Evolutionary conservation across 805 yeast species (phyloP).

Genomic region (Vanderwaltozyma verrucispora): DNA sequence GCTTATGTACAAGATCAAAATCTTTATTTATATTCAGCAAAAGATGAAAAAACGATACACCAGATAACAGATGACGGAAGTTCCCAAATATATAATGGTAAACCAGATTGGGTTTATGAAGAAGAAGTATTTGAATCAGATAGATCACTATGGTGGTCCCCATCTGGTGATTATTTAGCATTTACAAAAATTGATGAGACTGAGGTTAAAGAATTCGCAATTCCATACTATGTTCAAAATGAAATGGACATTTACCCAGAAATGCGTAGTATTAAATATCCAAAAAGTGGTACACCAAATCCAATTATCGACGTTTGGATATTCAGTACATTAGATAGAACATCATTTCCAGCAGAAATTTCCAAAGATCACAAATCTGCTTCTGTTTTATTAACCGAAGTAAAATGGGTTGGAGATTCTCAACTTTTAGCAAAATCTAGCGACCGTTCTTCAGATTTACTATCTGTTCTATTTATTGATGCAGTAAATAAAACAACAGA

Average conservation of each 20-base stretch:
- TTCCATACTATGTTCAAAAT: slow-evolving; percentile 62
- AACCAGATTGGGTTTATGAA: slow-evolving; percentile 92
- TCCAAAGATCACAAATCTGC: slow-evolving; percentile 28
- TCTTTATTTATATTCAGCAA: slow-evolving; percentile 44
- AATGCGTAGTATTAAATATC: slow-evolving; percentile 55
- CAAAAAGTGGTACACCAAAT: slow-evolving; percentile 73
- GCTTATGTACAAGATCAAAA: slow-evolving; percentile 64
- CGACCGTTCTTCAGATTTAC: slow-evolving; percentile 56
- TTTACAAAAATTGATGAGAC: slow-evolving; percentile 66
- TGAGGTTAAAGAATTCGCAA: slow-evolving; percentile 56
- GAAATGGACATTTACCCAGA: slow-evolving; percentile 50
- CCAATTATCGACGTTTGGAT: slow-evolving; percentile 52
- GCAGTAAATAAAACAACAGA: slow-evolving; percentile 29
- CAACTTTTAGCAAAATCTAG: slow-evolving; percentile 46
- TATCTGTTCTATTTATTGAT: slow-evolving; percentile 47
- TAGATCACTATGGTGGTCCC: slow-evolving; percentile 82
- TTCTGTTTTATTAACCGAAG: slow-evolving; percentile 52
- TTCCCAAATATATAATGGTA: slow-evolving; percentile 65
- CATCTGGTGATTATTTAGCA: slow-evolving; percentile 52
- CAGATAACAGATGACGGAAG: slow-evolving; percentile 67
- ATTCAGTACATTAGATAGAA: slow-evolving; percentile 28
- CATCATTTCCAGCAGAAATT: slow-evolving; percentile 34
- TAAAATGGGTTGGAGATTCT: slow-evolving; percentile 54
- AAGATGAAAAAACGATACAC: slow-evolving; percentile 19
- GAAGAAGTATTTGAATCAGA: slow-evolving; percentile 74